Conservation (phyloP, 2,329 filamentous ascomycete genomes). For the Magnaporthales sp. region DNA sequence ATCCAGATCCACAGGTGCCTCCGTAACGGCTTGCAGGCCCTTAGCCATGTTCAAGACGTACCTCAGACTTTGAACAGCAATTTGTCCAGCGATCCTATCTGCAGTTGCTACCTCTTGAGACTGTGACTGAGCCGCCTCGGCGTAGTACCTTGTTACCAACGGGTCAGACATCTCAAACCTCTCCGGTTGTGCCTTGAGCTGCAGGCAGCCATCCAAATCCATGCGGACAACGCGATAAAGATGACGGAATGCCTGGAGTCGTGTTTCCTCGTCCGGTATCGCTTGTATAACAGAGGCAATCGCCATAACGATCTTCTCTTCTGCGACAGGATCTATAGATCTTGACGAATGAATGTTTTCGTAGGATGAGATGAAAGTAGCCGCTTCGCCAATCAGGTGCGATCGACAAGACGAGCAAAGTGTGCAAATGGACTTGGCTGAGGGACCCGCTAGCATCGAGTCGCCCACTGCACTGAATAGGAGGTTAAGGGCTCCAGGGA, state of each 20-base stretch:
- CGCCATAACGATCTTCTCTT: constrained; percentile 65
- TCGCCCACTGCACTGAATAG: constrained; percentile 63
- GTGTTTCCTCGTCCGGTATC: constrained; percentile 46
- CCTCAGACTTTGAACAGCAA: constrained; percentile 48
- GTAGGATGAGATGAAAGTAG: constrained; percentile 65
- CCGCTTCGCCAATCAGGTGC: constrained; percentile 57
- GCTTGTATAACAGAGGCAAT: constrained; percentile 72
- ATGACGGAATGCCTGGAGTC: constrained; percentile 43
- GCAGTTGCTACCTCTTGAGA: constrained; percentile 13
- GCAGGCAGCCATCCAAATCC: constrained; percentile 44
- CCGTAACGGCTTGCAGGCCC: constrained; percentile 60
- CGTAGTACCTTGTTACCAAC: constrained; percentile 3
- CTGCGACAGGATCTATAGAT: constrained; percentile 59
- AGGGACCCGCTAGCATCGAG: constrained; percentile 51
- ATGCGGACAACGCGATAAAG: constrained; percentile 53
- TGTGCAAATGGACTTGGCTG: constrained; percentile 65
- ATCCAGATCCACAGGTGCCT: constrained; percentile 60
- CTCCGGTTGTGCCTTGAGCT: constrained; percentile 22
- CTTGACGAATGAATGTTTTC: constrained; percentile 48
- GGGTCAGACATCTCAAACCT: constrained; percentile 14
- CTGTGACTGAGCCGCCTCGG: constrained; percentile 11
- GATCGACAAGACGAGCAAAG: constrained; percentile 69
- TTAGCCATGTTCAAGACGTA: constrained; percentile 64
- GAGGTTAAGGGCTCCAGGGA: constrained; percentile 64
- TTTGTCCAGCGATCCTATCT: constrained; percentile 37